Conservation (phyloP, 768 basidiomycete genomes). For the Lactarius sp. region DNA sequence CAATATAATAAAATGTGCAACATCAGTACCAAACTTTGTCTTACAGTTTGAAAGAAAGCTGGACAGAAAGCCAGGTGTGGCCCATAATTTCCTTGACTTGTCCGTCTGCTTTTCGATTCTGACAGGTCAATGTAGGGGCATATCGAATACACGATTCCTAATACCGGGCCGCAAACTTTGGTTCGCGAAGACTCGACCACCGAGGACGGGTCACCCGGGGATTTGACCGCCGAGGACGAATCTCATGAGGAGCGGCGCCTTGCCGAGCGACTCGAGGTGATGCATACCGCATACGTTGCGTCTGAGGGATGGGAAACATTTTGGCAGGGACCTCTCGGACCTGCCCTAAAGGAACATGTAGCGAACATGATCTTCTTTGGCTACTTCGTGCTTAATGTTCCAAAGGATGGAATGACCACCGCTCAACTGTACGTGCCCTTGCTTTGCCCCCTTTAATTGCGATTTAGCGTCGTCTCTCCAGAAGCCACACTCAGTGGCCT, state of each 20-base stretch:
- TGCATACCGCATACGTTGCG: neutral
- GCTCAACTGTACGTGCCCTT: too few species aligned
- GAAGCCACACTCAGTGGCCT: neutral
- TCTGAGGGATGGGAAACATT: neutral
- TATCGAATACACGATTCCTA: fast-evolving
- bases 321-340: neutral
- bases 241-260: neutral
- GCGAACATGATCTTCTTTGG: neutral
- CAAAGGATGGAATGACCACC: too few species aligned
- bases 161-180: neutral
- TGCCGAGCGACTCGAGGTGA: neutral
- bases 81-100: neutral
- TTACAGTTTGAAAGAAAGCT: neutral
- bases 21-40: neutral
- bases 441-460: too few species aligned
- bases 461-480: too few species aligned
- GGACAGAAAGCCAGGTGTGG: neutral
- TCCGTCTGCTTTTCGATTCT: neutral
- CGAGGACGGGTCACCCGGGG: too few species aligned
- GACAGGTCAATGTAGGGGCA: neutral
- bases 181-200: neutral
- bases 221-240: neutral
- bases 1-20: neutral
- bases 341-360: neutral
- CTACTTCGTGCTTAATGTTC: too few species aligned